phyloP scores from a whole-genome alignment of 2,329 filamentous ascomycete species.

The Neonectria hederae region DNA sequence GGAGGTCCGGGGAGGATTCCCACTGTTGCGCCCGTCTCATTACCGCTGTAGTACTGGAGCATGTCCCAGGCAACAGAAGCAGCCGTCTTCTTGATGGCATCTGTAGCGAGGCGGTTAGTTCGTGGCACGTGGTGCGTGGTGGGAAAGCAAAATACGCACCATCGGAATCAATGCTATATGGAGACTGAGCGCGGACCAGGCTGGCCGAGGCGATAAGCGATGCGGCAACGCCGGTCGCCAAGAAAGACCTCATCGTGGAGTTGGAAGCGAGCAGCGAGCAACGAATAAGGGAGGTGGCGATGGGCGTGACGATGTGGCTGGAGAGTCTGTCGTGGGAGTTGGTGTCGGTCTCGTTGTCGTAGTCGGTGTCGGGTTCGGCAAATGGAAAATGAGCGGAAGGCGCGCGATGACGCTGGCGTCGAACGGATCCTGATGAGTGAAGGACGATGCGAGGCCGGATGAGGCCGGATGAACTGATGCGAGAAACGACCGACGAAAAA shows the following conservation, averaged over 20 bases:
- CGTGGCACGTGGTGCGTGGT: background rate
- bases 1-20: slow-evolving; percentile 61
- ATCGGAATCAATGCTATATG: slow-evolving; percentile 38
- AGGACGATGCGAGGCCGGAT: background rate
- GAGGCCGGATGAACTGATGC: background rate
- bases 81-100: slow-evolving; percentile 52
- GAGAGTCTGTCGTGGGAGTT: slow-evolving; percentile 24
- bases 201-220: slow-evolving; percentile 36
- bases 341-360: background rate
- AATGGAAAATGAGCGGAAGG: slow-evolving; percentile 13
- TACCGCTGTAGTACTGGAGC: slow-evolving; percentile 58
- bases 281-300: slow-evolving; percentile 8
- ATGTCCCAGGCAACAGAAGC: slow-evolving; percentile 55
- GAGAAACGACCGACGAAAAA: slow-evolving; percentile 22
- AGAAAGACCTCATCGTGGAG: slow-evolving; percentile 37
- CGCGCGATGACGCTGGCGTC: slow-evolving; percentile 10
- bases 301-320: slow-evolving; percentile 7
- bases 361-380: slow-evolving; percentile 8
- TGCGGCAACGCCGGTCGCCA: slow-evolving; percentile 29
- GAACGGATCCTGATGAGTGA: background rate
- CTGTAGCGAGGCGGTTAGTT: slow-evolving; percentile 40
- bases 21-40: slow-evolving; percentile 54
- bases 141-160: slow-evolving; percentile 28
- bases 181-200: slow-evolving; percentile 36
- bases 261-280: slow-evolving; percentile 29